Conservation (phyloP, 2,329 filamentous ascomycete species). For the Rutstroemia sp. region DNA sequence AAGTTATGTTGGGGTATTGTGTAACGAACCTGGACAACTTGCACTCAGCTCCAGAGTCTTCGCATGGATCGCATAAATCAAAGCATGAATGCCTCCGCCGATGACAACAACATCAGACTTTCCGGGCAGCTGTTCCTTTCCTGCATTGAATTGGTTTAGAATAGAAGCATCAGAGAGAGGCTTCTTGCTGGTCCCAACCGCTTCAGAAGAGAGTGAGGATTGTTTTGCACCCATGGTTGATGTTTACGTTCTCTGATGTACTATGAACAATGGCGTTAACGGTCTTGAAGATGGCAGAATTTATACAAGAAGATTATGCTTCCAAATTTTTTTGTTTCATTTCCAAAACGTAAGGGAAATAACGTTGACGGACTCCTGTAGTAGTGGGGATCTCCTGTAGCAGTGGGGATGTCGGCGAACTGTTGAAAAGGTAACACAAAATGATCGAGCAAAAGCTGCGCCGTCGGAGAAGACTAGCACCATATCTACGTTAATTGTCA, state of each 20-base stretch:
- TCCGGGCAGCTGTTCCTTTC: slow-evolving; percentile 8
- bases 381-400: too few species aligned
- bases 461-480: too few species aligned
- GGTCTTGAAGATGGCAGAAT: neutral
- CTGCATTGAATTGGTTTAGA: neutral
- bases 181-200: neutral
- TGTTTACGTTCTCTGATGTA: neutral
- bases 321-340: too few species aligned
- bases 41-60: slow-evolving; percentile 10
- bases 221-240: neutral
- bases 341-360: too few species aligned
- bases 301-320: too few species aligned
- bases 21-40: slow-evolving; percentile 5
- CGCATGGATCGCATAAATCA: slow-evolving; percentile 24
- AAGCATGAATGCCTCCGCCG: slow-evolving; percentile 20
- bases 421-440: too few species aligned
- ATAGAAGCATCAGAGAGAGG: neutral
- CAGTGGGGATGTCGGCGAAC: too few species aligned
- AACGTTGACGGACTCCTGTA: too few species aligned
- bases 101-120: slow-evolving; percentile 21
- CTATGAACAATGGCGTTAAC: too few species aligned
- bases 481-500: too few species aligned
- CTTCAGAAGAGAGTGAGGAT: neutral
- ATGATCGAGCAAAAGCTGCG: too few species aligned
- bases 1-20: neutral